A percentile compares a stretch with the other conserved stretches of the same genome.
phyloP scores from a whole-genome alignment of 345 rosid species.

The Anastatica hierochuntica region DNA sequence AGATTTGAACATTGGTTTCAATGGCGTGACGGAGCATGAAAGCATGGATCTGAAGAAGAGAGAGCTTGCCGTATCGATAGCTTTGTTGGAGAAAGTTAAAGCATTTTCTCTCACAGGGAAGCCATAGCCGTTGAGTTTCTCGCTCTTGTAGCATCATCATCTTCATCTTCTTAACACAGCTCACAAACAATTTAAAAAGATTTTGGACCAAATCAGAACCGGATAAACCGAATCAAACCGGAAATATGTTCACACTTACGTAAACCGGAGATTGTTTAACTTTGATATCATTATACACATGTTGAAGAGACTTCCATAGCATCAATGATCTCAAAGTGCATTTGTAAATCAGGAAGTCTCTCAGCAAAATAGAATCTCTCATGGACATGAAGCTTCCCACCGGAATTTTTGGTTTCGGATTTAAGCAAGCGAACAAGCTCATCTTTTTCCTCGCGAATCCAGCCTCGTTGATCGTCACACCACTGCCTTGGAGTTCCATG shows the following conservation, averaged over 20 bases:
- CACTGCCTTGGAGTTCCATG: conserved; percentile 97
- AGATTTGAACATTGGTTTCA: conserved; percentile 44
- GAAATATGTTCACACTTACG: no score
- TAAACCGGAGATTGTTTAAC: no score
- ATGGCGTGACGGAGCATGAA: conserved; percentile 51
- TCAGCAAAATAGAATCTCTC: conserved; percentile 61
- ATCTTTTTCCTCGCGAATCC: conserved; percentile 58
- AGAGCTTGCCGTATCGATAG: conserved; percentile 13
- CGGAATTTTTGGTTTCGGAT: conserved; percentile 30
- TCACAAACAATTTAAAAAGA: no score
- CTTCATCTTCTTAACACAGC: background rate
- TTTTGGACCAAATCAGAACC: no score
- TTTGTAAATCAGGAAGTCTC: conserved; percentile 48
- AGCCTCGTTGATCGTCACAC: conserved; percentile 50
- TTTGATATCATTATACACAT: background rate
- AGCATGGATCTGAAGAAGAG: conserved; percentile 53
- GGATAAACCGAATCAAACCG: no score
- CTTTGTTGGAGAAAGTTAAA: conserved; percentile 39
- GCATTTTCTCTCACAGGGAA: conserved; percentile 43
- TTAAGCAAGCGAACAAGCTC: conserved; percentile 39
- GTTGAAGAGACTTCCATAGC: conserved; percentile 45
- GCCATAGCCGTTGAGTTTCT: conserved; percentile 31
- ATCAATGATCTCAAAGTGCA: conserved; percentile 83
- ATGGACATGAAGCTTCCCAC: conserved; percentile 41
- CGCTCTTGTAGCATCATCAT: conserved; percentile 2